Percentiles rank a stretch among this genome's conserved stretches.
These are phyloP conservation scores for Bassia scoparia DNA, from an alignment of 148 eudicot genomes.

Conservation along the genomic window DNA sequence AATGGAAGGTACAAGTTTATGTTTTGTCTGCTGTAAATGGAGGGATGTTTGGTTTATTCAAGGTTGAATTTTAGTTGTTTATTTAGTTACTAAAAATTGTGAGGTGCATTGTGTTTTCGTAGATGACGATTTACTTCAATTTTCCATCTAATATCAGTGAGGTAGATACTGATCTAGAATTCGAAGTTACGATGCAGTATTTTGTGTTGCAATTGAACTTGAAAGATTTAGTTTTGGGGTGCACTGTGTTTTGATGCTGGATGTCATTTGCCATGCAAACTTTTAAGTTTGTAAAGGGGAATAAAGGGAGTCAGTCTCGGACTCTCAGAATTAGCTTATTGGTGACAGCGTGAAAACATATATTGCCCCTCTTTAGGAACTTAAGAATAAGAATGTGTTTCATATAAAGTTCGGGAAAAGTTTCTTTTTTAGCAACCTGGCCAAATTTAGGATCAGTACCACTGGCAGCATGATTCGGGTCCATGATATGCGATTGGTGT, in stretches of 20 bases:
- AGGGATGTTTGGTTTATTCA: background rate
- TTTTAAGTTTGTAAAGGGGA: background rate
- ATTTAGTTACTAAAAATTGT: background rate
- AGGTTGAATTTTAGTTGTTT: background rate
- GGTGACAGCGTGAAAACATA: background rate
- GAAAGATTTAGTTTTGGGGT: background rate
- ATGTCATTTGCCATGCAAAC: background rate
- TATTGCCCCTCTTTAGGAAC: background rate
- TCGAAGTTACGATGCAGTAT: background rate
- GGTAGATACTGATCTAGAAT: background rate
- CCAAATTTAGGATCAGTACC: too few species aligned
- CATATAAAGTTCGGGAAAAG: too few species aligned
- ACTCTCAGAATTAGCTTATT: too few species aligned
- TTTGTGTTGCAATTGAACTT: too few species aligned
- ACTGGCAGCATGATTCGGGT: too few species aligned
- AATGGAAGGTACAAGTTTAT: background rate
- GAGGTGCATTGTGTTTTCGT: background rate
- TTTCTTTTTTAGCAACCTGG: too few species aligned
- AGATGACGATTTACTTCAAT: background rate
- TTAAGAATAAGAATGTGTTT: too few species aligned
- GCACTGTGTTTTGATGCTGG: background rate
- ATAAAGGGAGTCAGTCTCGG: too few species aligned
- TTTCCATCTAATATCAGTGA: background rate
- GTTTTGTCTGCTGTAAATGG: background rate
- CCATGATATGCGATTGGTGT: background rate